These are phyloP conservation scores for Acer saccharum DNA, from an alignment of 345 rosid genomes.

Conservation along the genomic window DNA sequence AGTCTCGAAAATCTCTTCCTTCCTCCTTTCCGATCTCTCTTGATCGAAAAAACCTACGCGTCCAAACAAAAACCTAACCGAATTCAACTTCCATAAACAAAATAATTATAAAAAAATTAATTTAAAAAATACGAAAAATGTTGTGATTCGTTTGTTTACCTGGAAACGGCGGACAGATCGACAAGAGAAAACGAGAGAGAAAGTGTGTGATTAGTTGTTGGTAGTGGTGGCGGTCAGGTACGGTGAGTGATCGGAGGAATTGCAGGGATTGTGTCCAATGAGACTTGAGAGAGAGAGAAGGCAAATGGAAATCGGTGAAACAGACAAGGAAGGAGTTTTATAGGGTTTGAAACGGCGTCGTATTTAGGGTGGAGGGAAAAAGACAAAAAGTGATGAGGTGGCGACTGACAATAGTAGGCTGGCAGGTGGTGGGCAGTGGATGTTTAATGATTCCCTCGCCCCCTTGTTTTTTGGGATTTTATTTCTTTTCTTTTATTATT, in stretches of 20 bases:
- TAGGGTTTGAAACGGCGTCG: slow-evolving; percentile 4
- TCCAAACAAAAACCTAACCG: slow-evolving; percentile 24
- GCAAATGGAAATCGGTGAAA: background rate
- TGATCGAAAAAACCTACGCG: slow-evolving; percentile 27
- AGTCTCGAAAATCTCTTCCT: background rate
- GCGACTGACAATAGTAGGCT: slow-evolving; percentile 9
- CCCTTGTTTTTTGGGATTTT: slow-evolving; percentile 10
- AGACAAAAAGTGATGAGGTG: slow-evolving; percentile 14
- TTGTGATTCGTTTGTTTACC: slow-evolving; percentile 13
- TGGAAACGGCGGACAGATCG: slow-evolving; percentile 37
- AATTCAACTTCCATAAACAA: background rate
- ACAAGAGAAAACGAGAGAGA: slow-evolving; percentile 24
- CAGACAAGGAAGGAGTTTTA: background rate
- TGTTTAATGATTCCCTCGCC: slow-evolving; percentile 22
- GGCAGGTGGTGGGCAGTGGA: slow-evolving; percentile 18
- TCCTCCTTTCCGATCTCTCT: slow-evolving; percentile 23
- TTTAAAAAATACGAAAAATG: background rate
- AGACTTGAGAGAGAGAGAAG: background rate
- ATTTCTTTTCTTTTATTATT: background rate
- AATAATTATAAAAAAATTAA: background rate
- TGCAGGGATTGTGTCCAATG: background rate
- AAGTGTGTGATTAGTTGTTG: background rate
- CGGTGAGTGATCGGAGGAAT: slow-evolving; percentile 1
- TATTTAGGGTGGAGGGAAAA: background rate
- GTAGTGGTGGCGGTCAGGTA: background rate